phyloP scores from a whole-genome alignment of 2,329 filamentous ascomycete species.

The Pseudogymnoascus sp. region DNA sequence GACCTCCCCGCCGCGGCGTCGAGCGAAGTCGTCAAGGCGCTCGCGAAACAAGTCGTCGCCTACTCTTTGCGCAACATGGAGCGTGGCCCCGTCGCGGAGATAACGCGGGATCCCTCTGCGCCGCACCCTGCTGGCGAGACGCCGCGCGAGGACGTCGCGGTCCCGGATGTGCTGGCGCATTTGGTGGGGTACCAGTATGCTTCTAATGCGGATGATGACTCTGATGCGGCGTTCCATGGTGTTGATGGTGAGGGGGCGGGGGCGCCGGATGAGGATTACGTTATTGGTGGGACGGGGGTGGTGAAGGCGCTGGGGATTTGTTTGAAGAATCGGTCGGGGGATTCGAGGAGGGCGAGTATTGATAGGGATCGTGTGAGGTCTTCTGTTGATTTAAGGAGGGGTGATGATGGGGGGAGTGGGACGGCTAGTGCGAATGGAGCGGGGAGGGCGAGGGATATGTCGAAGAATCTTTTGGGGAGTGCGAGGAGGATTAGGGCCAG shows the following conservation, averaged over 20 bases:
- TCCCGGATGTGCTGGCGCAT: conserved; percentile 80
- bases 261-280: conserved; percentile 85
- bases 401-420: conserved; percentile 33
- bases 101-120: conserved; percentile 65
- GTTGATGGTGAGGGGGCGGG: conserved; percentile 55
- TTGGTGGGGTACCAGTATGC: conserved; percentile 59
- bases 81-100: conserved; percentile 56
- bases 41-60: conserved; percentile 89
- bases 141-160: conserved; percentile 44
- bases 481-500: conserved; percentile 81
- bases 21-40: conserved; percentile 84
- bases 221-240: conserved; percentile 37
- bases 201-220: conserved; percentile 28
- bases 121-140: conserved; percentile 36
- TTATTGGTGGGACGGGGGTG: conserved; percentile 90
- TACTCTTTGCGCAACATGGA: conserved; percentile 93
- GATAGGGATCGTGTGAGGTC: conserved; percentile 25
- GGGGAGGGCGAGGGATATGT: conserved; percentile 81
- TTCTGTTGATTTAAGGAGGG: conserved; percentile 45
- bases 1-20: conserved; percentile 74
- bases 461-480: conserved; percentile 77
- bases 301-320: conserved; percentile 91
- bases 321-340: conserved; percentile 68
- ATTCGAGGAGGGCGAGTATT: conserved; percentile 39
- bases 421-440: conserved; percentile 19